Percentiles rank a stretch among this genome's conserved stretches.
These are phyloP conservation scores for Barnettozyma populi DNA, from an alignment of 805 yeast species.

Conservation along the genomic window DNA sequence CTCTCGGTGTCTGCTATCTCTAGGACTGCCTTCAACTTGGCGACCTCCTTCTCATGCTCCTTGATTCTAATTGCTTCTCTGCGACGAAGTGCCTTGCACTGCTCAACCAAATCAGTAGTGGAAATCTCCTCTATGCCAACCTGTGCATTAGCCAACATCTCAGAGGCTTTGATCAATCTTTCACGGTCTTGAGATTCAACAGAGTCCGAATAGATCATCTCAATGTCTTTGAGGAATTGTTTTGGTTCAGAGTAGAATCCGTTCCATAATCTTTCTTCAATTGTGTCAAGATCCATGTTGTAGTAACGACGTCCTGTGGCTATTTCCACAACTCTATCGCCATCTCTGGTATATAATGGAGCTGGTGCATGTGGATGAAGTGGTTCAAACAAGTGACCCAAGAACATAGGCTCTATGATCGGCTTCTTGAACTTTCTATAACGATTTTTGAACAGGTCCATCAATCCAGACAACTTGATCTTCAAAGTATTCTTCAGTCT, in stretches of 20 bases:
- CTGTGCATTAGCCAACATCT: conserved; percentile 94
- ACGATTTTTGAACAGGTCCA: conserved; percentile 84
- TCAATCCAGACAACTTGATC: conserved; percentile 76
- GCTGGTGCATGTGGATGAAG: conserved; percentile 29
- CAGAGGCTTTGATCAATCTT: conserved; percentile 73
- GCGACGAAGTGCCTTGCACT: conserved; percentile 67
- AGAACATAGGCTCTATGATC: conserved; percentile 66
- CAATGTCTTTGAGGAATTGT: conserved; percentile 81
- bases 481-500: conserved; percentile 79
- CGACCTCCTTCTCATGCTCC: conserved; percentile 31
- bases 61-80: conserved; percentile 57
- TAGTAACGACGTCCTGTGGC: conserved; percentile 65
- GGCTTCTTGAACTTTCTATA: conserved; percentile 92
- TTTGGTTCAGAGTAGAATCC: conserved; percentile 91
- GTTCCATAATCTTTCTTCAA: conserved; percentile 95
- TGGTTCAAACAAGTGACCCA: conserved; percentile 76
- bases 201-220: conserved; percentile 77
- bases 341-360: conserved; percentile 44
- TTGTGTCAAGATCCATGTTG: conserved; percentile 90
- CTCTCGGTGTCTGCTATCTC: conserved; percentile 6
- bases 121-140: conserved; percentile 91
- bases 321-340: conserved; percentile 76
- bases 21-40: conserved; percentile 11
- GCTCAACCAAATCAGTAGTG: conserved; percentile 61
- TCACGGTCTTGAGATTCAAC: conserved; percentile 76